Base-by-base conservation (phyloP, 352 stramenopile species). In the Phytophthora citrophthora region DNA sequence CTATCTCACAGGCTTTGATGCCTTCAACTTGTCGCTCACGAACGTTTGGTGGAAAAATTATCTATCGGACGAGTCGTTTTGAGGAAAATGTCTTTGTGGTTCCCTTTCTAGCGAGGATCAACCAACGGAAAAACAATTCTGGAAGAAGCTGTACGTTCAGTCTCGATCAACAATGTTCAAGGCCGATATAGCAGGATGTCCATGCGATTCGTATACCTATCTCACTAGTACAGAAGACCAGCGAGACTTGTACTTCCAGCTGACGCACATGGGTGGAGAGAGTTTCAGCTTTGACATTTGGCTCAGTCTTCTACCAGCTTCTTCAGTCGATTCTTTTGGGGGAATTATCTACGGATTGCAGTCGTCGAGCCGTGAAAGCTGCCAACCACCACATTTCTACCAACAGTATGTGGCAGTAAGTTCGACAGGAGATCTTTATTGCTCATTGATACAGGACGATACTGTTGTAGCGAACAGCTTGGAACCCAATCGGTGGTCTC, bases 401-500 rank as follows among this genome's bases (percentile, higher is more conserved):
- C 54, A 76, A 12, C 64, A 73, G 38, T 69, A 65, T 24, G 64
- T 75, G 18, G 51, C 63, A 15, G 52, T 81, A 29, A 65, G 53
- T 31, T 61, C 58, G 2, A 34, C 43, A 0, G 56, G 61, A 1
- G 70, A 70, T n/a, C 65, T 74, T 6, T 69, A 70, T 32, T 76
- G 73, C 52, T 78, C 65, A 0, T 38, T 81, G 23, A 11, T 78
- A 32, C 49, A 38, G 10, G 16, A 54, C 3, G 27, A 61, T 16
- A 12, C 53, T 2, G 45, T 60, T 0, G 48, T 72, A 18, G 65
- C 54, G 2, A 48, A 39, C 7, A 23, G 47, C 0, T 55, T 86
- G 5, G 40, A 67, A 26, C 27, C 47, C 0, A 52, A 56, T 16
- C 55, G 49, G 3, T 86, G 76, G 73, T 81, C 81, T 53, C 70